Evolutionary conservation across 352 stramenopile species (phyloP).

Genomic region (Phytophthora cactorum): DNA sequence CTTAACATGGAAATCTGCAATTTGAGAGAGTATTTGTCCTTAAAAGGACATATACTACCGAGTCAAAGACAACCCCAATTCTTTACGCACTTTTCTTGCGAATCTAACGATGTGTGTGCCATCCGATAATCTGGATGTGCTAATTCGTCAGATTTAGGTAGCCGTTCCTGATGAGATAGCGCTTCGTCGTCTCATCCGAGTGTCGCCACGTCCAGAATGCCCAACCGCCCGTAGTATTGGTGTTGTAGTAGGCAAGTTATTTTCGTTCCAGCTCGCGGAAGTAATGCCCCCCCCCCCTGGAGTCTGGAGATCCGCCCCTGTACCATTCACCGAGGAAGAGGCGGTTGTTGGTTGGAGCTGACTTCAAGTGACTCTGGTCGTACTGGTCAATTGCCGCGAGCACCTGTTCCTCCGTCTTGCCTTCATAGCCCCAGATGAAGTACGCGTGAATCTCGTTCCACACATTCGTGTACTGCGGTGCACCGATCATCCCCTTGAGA

Average conservation of each 20-base stretch:
- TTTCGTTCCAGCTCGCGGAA: slow-evolving; percentile 38
- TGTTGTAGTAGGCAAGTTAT: slow-evolving; percentile 42
- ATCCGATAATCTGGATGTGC: neutral
- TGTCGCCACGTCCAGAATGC: slow-evolving; percentile 63
- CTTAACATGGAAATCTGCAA: no score
- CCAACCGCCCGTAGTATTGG: slow-evolving; percentile 37
- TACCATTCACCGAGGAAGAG: slow-evolving; percentile 68
- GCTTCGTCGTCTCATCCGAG: slow-evolving; percentile 43
- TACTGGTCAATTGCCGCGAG: slow-evolving; percentile 22
- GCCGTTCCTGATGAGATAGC: slow-evolving; percentile 3
- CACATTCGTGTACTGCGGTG: slow-evolving; percentile 11
- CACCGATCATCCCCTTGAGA: neutral
- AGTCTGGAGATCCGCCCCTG: slow-evolving; percentile 36
- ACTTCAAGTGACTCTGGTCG: slow-evolving; percentile 20
- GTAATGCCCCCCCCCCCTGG: slow-evolving; percentile 25
- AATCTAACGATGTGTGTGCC: no score
- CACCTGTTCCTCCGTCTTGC: slow-evolving; percentile 30
- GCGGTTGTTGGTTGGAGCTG: neutral
- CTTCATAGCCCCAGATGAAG: slow-evolving; percentile 54
- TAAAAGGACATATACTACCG: no score
- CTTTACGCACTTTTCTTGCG: no score
- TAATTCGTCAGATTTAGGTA: neutral
- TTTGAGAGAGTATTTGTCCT: no score
- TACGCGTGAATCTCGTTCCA: slow-evolving; percentile 72
- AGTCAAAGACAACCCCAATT: no score